Percentiles rank a stretch among this genome's conserved stretches.
phyloP scores from a whole-genome alignment of 2,329 filamentous ascomycete species.

The Cyphellophora europaea region DNA sequence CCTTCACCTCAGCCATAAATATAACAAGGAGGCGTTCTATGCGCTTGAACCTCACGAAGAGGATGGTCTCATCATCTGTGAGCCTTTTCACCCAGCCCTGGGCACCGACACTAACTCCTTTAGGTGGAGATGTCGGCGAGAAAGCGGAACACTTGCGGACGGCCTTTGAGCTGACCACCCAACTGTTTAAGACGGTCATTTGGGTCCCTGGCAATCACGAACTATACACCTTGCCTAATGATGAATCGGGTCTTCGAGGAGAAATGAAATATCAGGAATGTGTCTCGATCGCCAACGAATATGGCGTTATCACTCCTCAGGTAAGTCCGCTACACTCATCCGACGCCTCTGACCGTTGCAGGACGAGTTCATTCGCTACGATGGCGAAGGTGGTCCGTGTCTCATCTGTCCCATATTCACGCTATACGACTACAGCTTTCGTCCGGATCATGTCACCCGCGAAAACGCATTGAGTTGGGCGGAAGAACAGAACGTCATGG shows the following conservation, averaged over 20 bases:
- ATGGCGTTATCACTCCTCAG: slow-evolving; percentile 47
- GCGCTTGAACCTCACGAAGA: slow-evolving; percentile 14
- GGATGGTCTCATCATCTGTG: slow-evolving; percentile 18
- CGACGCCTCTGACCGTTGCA: too few relatives aligned
- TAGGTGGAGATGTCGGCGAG: slow-evolving; percentile 19
- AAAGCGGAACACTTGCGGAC: slow-evolving; percentile 17
- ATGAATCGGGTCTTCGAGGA: slow-evolving; percentile 29
- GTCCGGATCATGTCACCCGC: slow-evolving; percentile 38
- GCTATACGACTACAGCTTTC: slow-evolving; percentile 51
- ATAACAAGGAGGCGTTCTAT: slow-evolving; percentile 17
- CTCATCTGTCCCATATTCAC: slow-evolving; percentile 49
- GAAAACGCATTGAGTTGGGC: slow-evolving; percentile 31
- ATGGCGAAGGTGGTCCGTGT: slow-evolving; percentile 39
- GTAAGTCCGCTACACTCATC: too few relatives aligned
- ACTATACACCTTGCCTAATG: slow-evolving; percentile 39
- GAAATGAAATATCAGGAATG: slow-evolving; percentile 48
- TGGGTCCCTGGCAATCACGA: slow-evolving; percentile 53
- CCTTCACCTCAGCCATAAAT: slow-evolving; percentile 18
- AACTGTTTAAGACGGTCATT: slow-evolving; percentile 19
- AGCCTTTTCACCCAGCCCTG: too few relatives aligned
- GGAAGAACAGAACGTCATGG: slow-evolving; percentile 16
- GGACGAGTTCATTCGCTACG: slow-evolving; percentile 45
- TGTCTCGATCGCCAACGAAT: slow-evolving; percentile 41
- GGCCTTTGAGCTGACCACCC: slow-evolving; percentile 15
- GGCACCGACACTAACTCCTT: too few relatives aligned